phyloP scores from a whole-genome alignment of 192 early-diverging fungal genomes.

The Umbelopsis ramanniana region DNA sequence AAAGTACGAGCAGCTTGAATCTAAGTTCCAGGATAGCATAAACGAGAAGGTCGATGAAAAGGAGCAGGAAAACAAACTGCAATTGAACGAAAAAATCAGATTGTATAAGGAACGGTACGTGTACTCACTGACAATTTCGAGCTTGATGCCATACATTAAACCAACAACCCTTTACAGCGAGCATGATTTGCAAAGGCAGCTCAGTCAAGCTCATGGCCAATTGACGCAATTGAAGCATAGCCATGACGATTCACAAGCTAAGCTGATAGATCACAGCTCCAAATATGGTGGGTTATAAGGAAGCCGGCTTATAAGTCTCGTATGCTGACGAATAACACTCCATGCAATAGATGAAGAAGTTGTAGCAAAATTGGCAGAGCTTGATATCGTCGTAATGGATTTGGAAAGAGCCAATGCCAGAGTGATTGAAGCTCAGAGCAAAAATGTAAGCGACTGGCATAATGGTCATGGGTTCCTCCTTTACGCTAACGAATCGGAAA shows the following conservation, averaged over 20 bases:
- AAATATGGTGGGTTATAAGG: constrained; percentile 51
- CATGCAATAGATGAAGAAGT: constrained; percentile 68
- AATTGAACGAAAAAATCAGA: constrained; percentile 80
- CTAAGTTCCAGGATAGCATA: constrained; percentile 70
- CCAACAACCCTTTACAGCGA: constrained; percentile 56
- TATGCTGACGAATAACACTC: not conserved
- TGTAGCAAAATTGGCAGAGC: constrained; percentile 78
- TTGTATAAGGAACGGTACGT: constrained; percentile 79
- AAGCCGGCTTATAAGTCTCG: not conserved
- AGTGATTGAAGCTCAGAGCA: constrained; percentile 66
- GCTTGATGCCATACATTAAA: not conserved
- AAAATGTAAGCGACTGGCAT: constrained; percentile 54
- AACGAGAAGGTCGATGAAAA: constrained; percentile 67
- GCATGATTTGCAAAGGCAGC: constrained; percentile 78
- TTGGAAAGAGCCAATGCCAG: constrained; percentile 80
- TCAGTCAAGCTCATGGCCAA: constrained; percentile 79
- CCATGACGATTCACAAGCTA: constrained; percentile 75
- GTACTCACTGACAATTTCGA: not conserved
- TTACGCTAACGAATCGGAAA: not conserved
- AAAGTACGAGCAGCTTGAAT: constrained; percentile 63
- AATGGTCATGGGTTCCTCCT: not conserved
- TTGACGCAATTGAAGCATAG: constrained; percentile 67
- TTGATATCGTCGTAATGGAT: constrained; percentile 88
- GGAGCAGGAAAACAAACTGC: constrained; percentile 72
- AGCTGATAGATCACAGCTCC: constrained; percentile 61